Base-by-base conservation (phyloP, 1,284 basidiomycete species). In the Exobasidium rhododendri region DNA sequence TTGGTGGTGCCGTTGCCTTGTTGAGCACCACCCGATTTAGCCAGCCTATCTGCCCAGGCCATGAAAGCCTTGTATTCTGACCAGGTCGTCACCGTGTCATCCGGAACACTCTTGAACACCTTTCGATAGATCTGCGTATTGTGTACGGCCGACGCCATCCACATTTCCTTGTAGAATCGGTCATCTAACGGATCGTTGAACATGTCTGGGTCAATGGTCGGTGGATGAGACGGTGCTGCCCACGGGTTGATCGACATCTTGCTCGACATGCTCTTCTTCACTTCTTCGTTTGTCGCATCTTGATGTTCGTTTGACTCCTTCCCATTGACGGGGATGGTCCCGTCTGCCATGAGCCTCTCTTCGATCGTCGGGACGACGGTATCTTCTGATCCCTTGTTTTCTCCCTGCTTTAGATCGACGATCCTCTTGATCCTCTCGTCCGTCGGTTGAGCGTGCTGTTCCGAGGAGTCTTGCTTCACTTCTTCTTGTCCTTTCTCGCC, bases 21-120 rank as follows among this genome's bases (percentile, higher is more conserved):
- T 50, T 20, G 20, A 4, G 14, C 28, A 20, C 24, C n/a, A 24
- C 47, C 47, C 2, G 57, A 58, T 30, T 43, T 32, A 4, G 45
- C 17, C 31, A 77, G 49, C 0, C 75, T 63, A 50, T 73, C 68
- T 17, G 63, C 45, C 75, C 75, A 78, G 0, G 66, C 62, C 13
- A 51, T 56, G 31, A 69, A 77, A 4, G 64, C 64, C 64, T 78
- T 79, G 65, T 77, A 79, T 54, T 74, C 74, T 17, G 65, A 64
- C 77, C 77, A 79, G 13, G 76, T 78, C 46, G 67, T 75, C 11
- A 78, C 70, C 44, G 67, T 73, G 57, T 79, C 74, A 60, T 79
- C 77, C 1, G 77, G 77, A 5, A 77, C 70, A 44, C 73, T 72
- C 46, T 72, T 73, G 69, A 79, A 78, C 53, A 78, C 76, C 29